A percentile compares a stretch with the other conserved stretches of the same genome.
These are phyloP conservation scores for Lolium perenne DNA, from an alignment of 176 grass and related monocot genomes.

Conservation along the genomic window DNA sequence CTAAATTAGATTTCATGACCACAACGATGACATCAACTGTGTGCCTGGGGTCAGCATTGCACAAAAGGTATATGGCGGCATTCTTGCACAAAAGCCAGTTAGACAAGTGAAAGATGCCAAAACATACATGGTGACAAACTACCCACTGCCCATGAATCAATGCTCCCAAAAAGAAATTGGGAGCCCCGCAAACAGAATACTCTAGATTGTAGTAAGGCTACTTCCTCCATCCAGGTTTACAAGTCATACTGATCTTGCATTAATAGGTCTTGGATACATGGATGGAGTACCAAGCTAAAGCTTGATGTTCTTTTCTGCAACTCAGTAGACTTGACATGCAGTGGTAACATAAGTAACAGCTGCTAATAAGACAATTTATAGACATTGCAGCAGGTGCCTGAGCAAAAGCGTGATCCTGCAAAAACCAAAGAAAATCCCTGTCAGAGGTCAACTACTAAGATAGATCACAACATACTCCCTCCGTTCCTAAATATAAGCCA, in stretches of 20 bases:
- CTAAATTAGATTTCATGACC: too few species aligned
- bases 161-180: not conserved
- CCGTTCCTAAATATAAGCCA: too few species aligned
- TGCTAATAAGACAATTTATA: slow-evolving; percentile 9
- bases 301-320: slow-evolving; percentile 1
- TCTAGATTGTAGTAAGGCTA: not conserved
- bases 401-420: slow-evolving; percentile 38
- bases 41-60: too few species aligned
- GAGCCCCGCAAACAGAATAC: too few species aligned
- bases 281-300: not conserved
- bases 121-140: not conserved
- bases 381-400: slow-evolving; percentile 16
- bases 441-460: slow-evolving; percentile 12
- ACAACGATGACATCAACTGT: too few species aligned
- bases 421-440: slow-evolving; percentile 4
- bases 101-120: not conserved
- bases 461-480: not conserved
- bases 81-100: not conserved
- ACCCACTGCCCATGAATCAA: not conserved
- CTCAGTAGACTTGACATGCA: not conserved
- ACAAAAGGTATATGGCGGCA: not conserved
- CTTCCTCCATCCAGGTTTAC: not conserved
- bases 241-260: not conserved
- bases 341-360: not conserved
- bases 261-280: not conserved